A percentile compares a stretch with the other conserved stretches of the same genome.
phyloP scores from a whole-genome alignment of 2,329 filamentous ascomycete genomes.

The Cladophialophora yegresii region DNA sequence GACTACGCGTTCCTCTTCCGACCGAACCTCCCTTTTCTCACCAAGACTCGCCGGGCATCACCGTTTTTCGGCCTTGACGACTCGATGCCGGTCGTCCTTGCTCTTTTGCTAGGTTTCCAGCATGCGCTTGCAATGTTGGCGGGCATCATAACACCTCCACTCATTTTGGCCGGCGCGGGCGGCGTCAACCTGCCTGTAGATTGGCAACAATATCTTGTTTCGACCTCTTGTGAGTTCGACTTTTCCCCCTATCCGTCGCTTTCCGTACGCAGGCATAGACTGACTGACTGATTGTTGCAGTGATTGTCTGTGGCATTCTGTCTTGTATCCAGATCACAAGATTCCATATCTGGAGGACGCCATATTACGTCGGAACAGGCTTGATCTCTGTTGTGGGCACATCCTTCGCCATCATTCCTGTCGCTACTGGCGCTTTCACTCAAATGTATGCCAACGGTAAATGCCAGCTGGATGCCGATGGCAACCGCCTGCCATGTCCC shows the following conservation, averaged over 20 bases:
- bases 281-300: not conserved
- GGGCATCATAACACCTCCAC: conserved; percentile 64
- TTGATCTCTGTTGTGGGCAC: conserved; percentile 69
- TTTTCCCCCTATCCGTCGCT: not conserved
- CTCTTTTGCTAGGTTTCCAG: conserved; percentile 67
- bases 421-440: conserved; percentile 61
- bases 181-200: conserved; percentile 60
- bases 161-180: conserved; percentile 59
- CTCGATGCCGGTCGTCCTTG: conserved; percentile 66
- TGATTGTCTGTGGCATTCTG: conserved; percentile 68
- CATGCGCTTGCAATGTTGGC: conserved; percentile 69
- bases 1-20: conserved; percentile 88
- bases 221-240: conserved; percentile 53
- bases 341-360: conserved; percentile 63
- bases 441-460: conserved; percentile 68
- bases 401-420: conserved; percentile 67
- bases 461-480: conserved; percentile 59
- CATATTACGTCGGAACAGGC: conserved; percentile 66
- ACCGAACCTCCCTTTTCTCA: conserved; percentile 80
- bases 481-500: conserved; percentile 63
- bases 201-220: conserved; percentile 66
- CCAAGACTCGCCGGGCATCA: conserved; percentile 58
- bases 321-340: conserved; percentile 67
- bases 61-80: conserved; percentile 72
- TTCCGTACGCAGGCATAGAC: not conserved